Evolutionary conservation across 2,329 filamentous ascomycete species (phyloP).

Genomic region (Graphilbum sp.): DNA sequence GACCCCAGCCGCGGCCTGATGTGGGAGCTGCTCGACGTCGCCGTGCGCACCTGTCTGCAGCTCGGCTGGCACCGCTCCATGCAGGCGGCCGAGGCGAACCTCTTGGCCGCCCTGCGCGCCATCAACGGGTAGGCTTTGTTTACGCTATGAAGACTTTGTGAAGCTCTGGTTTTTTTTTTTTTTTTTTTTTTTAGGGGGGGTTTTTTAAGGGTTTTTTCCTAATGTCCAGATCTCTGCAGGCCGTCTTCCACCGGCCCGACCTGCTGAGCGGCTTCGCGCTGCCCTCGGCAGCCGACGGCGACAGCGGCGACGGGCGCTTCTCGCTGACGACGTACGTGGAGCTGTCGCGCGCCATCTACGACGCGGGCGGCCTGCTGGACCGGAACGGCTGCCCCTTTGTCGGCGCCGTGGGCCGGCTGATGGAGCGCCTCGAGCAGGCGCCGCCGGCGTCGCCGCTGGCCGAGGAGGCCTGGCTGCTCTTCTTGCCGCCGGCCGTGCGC

Average conservation of each 20-base stretch:
- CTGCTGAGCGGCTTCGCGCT: not conserved
- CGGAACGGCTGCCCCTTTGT: not conserved
- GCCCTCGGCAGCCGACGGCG: not conserved
- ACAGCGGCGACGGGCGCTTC: too few relatives aligned
- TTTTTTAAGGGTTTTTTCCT: not conserved
- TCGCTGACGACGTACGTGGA: not conserved
- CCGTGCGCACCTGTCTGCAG: slow-evolving; percentile 1
- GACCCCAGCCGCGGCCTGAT: slow-evolving; percentile 1
- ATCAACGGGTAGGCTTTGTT: not conserved
- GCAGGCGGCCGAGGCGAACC: not conserved
- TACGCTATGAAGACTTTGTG: not conserved
- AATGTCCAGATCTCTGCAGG: not conserved
- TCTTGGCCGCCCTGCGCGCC: too few relatives aligned
- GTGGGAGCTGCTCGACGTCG: slow-evolving; percentile 3
- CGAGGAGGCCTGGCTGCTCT: slow-evolving; percentile 1
- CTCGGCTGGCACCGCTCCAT: slow-evolving; percentile 1
- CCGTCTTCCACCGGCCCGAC: slow-evolving; percentile 1
- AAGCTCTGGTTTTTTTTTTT: too few relatives aligned
- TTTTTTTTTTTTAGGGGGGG: too few relatives aligned
- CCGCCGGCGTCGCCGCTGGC: not conserved
- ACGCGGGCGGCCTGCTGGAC: not conserved
- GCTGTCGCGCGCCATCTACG: not conserved
- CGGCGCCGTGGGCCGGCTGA: not conserved
- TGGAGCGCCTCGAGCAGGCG: not conserved
- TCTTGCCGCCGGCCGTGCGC: not conserved